Evolutionary conservation across 768 basidiomycete genomes (phyloP), one percentile per base, ranked within the genome.

Genomic region (Rhizopogon rudus): DNA sequence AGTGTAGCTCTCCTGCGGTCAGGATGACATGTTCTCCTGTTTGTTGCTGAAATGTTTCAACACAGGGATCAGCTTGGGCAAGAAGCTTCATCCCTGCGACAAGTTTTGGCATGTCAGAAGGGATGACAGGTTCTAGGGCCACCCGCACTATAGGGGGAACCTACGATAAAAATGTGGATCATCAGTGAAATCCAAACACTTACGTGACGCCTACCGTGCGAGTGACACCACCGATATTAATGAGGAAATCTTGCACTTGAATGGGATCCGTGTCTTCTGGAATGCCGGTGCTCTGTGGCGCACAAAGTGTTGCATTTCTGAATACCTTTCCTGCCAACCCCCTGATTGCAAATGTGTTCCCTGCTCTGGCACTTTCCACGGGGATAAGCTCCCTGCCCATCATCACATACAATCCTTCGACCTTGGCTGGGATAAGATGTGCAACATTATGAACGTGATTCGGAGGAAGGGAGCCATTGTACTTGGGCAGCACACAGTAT

Each of bases 21-120:
- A 98, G 71, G 59, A 99, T 97, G 54, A 99, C 97, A 68, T 97
- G 89, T 68, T 99, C 97, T 33, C 97, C 97, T 0, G 95, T 97
- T 63, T 92, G 84, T 70, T 98, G 97, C 61, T 98, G 94, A 68
- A 98, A 94, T 0, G 91, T 95, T 67, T 98, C 93, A 4, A 96
- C 95, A 60, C 94, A 98, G 1, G 97, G 96, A 73, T 98, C 97
- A 4, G 94, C 88, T 66, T 98, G 95, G 61, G 87, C 89, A 35
- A 99, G 82, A 12, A 98, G 75, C 60, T 88, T 90, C 53, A 99
- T 75, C 1, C 97, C 97, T 39, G 79, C 80, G 44, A 98, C 80
- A 22, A 99, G 77, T 67, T 91, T 93, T 1, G 84, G 87, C 84
- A 98, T 89, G 65, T 98, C 93, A 6, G 84, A 84, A 14, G 87